These are phyloP conservation scores for Bruguiera gymnorhiza DNA, from an alignment of 345 rosid genomes.

Conservation along the genomic window DNA sequence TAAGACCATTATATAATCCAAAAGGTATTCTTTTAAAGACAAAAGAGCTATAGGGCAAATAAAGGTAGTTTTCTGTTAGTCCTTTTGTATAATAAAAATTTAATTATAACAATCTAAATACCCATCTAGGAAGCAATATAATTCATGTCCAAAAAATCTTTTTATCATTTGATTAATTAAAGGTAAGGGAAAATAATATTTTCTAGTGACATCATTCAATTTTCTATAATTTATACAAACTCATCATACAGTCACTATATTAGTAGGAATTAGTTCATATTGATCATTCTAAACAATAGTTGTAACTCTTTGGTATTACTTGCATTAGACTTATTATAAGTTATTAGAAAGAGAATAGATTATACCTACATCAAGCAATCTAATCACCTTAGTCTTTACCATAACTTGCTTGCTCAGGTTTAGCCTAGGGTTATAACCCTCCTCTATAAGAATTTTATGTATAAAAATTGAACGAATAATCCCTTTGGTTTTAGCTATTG, in stretches of 20 bases:
- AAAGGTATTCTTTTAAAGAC: neutral
- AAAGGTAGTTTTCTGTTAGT: neutral
- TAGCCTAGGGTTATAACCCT: neutral
- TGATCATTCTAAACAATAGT: neutral
- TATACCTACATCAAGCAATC: neutral
- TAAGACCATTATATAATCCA: neutral
- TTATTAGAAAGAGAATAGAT: neutral
- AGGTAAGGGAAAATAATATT: neutral
- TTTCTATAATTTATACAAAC: neutral
- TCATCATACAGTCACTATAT: neutral
- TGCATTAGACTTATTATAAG: neutral
- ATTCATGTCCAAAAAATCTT: neutral
- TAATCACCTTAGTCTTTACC: neutral
- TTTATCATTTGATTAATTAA: neutral
- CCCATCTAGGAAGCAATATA: conserved; percentile 1
- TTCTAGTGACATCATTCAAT: neutral
- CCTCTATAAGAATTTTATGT: neutral
- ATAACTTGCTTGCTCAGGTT: neutral
- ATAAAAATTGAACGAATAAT: neutral
- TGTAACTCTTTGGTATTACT: neutral
- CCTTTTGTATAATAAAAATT: too few relatives aligned
- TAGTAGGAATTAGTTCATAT: neutral
- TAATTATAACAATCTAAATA: neutral
- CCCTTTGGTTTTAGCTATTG: neutral
- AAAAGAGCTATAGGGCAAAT: neutral